A percentile compares a stretch with the other conserved stretches of the same genome.
These are phyloP conservation scores for Aspergillus eucalypticola DNA, from an alignment of 2,329 filamentous ascomycete genomes.

Conservation along the genomic window DNA sequence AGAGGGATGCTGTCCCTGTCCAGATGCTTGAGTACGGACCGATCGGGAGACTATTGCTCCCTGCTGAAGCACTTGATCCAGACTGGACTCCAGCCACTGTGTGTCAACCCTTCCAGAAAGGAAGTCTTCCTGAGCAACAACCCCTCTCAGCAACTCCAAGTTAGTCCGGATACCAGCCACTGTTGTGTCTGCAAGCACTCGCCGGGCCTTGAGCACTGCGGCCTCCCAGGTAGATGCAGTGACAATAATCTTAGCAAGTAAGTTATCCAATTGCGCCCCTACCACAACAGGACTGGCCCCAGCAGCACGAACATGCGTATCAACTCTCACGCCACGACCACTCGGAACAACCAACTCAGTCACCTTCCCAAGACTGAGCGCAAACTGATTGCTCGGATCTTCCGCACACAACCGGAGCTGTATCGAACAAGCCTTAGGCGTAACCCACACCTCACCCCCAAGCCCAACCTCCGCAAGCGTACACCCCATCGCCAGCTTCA, in stretches of 20 bases:
- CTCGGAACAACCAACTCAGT: conserved; percentile 55
- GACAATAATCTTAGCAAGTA: conserved; percentile 61
- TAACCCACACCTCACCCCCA: conserved; percentile 19
- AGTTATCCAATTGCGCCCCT: conserved; percentile 59
- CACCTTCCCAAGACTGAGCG: conserved; percentile 62
- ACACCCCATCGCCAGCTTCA: conserved; percentile 56
- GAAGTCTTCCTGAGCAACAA: conserved; percentile 56
- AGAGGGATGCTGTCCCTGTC: not conserved
- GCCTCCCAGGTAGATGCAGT: conserved; percentile 56
- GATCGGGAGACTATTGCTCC: conserved; percentile 33
- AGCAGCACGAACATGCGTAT: conserved; percentile 54
- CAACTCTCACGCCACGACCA: conserved; percentile 60
- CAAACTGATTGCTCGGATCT: conserved; percentile 54
- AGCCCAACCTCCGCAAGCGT: conserved; percentile 41
- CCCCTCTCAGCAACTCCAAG: conserved; percentile 55
- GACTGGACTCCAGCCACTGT: conserved; percentile 58
- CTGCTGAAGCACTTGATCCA: conserved; percentile 42
- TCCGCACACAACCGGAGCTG: conserved; percentile 62
- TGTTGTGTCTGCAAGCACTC: conserved; percentile 57
- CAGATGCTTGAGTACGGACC: conserved; percentile 1
- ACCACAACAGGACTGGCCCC: conserved; percentile 45
- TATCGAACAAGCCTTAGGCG: conserved; percentile 38
- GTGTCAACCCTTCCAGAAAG: conserved; percentile 52
- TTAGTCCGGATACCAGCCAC: conserved; percentile 63
- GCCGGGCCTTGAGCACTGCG: conserved; percentile 54